A percentile compares a stretch with the other conserved stretches of the same genome.
phyloP scores from a whole-genome alignment of 331 rosid genomes.

The Erythrophleum ivorense region DNA sequence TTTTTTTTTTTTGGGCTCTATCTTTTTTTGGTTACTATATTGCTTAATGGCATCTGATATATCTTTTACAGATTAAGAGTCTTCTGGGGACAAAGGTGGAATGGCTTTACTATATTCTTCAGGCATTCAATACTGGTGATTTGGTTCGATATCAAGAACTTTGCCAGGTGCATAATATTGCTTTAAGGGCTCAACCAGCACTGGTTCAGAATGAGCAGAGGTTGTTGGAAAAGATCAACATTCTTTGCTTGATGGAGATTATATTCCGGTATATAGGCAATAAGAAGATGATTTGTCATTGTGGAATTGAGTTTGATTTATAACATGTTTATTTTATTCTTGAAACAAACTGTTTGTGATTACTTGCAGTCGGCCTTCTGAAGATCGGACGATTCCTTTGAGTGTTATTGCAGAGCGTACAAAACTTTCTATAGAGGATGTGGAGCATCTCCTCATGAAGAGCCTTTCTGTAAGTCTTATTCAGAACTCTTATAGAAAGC shows the following conservation, averaged over 20 bases:
- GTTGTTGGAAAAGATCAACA: slow-evolving; percentile 87
- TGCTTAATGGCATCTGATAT: slow-evolving; percentile 32
- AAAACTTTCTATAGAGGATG: slow-evolving; percentile 89
- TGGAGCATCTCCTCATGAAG: slow-evolving; percentile 95
- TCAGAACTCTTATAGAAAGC: not conserved
- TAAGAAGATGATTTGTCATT: not conserved
- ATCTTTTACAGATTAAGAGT: slow-evolving; percentile 70
- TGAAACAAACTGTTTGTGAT: slow-evolving; percentile 22
- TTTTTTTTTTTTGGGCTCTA: slow-evolving; percentile 5
- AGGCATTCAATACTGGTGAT: slow-evolving; percentile 94
- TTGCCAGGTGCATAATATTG: slow-evolving; percentile 82
- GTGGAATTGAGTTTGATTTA: not conserved
- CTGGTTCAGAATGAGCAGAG: slow-evolving; percentile 85
- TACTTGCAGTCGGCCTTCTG: slow-evolving; percentile 87
- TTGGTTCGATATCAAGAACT: slow-evolving; percentile 85
- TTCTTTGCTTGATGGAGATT: slow-evolving; percentile 97
- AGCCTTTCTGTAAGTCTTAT: slow-evolving; percentile 85
- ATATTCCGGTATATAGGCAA: slow-evolving; percentile 74
- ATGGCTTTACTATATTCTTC: slow-evolving; percentile 94
- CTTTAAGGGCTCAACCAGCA: slow-evolving; percentile 92
- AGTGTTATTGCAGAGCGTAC: slow-evolving; percentile 86
- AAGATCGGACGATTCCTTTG: slow-evolving; percentile 92
- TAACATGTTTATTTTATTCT: not conserved
- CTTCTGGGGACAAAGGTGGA: slow-evolving; percentile 86
- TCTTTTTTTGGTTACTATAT: not conserved